Base-by-base conservation (phyloP, 192 early-diverging fungal genomes). In the Endogone sp. region DNA sequence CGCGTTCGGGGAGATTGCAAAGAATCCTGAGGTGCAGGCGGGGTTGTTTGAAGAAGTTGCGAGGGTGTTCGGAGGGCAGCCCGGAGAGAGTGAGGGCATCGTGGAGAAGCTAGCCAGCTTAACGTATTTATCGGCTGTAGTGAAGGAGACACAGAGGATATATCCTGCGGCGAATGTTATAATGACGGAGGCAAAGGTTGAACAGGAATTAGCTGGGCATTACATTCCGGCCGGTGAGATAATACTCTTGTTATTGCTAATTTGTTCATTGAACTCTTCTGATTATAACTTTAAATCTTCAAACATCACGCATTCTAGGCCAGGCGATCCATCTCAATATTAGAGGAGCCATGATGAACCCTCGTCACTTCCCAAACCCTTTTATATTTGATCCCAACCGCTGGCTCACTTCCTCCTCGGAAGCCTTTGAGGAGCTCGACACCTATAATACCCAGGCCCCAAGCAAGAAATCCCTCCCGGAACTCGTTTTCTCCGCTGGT, bases 401-500 rank as follows among this genome's bases (percentile, higher is more conserved):
- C 11, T 78, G 71, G 65, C 27, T 78, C 9, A 31, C 29, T 29
- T 62, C 70, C 2, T 49, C 37, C 37, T 11, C 37, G 9, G 37
- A 49, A 0, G 37, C 16, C 37, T 49, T 49, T 16, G 37, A 49
- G 37, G 37, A 49, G 37, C 37, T 49, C 37, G 37, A 49, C 37
- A 11, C 37, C n/a, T n/a, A n/a, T n/a, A n/a, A n/a, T 49, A 49
- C 37, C 37, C 16, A 6, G 16, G 37, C 37, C 16, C 16, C 37
- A 8, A 60, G 9, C 21, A 28, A 16, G 21, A 28, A 23, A 23
- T 23, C 59, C 24, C 59, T 60, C 8, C 59, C 59, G 8, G 59
- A 60, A 10, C 3, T 84, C 58, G 71, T 80, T 22, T 86, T 86
- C 60, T 79, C 84, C 0, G 76, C 68, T 3, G 84, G 84, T n/a